Evolutionary conservation across 2,329 filamentous ascomycete genomes (phyloP).

Genomic region (Fusarium chuoi): DNA sequence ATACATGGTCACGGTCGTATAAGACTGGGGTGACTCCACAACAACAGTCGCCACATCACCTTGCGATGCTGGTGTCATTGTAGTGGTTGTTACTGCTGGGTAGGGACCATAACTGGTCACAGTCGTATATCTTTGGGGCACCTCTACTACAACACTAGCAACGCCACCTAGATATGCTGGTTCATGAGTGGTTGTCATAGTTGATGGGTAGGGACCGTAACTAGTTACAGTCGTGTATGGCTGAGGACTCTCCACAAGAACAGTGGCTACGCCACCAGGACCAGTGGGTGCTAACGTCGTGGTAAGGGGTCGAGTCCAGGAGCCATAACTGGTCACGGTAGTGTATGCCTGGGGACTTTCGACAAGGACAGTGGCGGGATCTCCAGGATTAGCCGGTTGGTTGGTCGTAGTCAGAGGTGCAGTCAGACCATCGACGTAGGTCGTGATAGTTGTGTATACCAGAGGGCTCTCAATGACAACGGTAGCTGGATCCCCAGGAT

Average conservation of each 20-base stretch:
- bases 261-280: neutral
- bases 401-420: neutral
- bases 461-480: rapidly evolving
- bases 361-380: neutral
- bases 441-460: neutral
- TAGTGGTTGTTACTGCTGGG: neutral
- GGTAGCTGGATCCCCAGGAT: rapidly evolving
- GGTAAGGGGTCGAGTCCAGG: neutral
- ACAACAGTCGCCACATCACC: neutral
- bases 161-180: neutral
- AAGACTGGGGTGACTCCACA: neutral
- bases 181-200: neutral
- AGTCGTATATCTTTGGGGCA: neutral
- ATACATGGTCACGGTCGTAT: neutral
- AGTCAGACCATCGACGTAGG: neutral
- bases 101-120: neutral
- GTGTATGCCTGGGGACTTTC: neutral
- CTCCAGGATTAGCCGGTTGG: neutral
- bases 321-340: neutral
- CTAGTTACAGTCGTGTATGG: neutral
- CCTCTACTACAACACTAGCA: neutral
- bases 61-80: neutral
- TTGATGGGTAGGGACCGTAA: neutral
- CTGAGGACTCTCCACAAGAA: neutral
- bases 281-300: neutral